A percentile compares a stretch with the other conserved stretches of the same genome.
These are phyloP conservation scores for Ganoderma resinaceum DNA, from an alignment of 1,284 basidiomycete species.

Conservation along the genomic window DNA sequence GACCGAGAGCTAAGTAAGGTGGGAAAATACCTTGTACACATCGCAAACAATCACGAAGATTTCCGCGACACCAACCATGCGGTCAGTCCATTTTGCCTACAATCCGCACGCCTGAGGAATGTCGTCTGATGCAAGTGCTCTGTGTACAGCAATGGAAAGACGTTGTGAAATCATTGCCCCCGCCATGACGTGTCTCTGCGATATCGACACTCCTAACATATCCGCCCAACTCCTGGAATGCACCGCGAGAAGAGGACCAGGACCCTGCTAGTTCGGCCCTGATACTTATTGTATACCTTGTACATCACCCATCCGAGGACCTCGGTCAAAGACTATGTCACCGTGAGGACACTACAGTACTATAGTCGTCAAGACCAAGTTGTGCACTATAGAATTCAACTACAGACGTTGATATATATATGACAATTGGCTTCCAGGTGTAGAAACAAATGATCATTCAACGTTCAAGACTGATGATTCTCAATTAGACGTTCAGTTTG, in stretches of 20 bases:
- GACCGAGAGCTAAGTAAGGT: conserved; percentile 77
- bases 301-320: not conserved
- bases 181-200: not conserved
- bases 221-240: not conserved
- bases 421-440: too few relatives aligned
- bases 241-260: not conserved
- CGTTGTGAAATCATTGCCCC: conserved; percentile 35
- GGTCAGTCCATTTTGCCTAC: conserved; percentile 43
- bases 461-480: too few relatives aligned
- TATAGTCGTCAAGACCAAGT: too few relatives aligned
- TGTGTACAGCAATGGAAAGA: conserved; percentile 36
- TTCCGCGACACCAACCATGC: conserved; percentile 67
- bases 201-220: not conserved
- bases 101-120: not conserved
- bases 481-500: too few relatives aligned
- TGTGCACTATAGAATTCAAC: too few relatives aligned
- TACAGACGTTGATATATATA: too few relatives aligned
- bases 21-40: conserved; percentile 67
- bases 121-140: not conserved
- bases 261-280: not conserved
- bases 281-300: not conserved
- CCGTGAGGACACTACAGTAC: too few relatives aligned
- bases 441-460: too few relatives aligned
- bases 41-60: conserved; percentile 55
- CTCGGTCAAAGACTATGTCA: not conserved